phyloP scores from a whole-genome alignment of 305 asterid species.

The Ilex paraguariensis region DNA sequence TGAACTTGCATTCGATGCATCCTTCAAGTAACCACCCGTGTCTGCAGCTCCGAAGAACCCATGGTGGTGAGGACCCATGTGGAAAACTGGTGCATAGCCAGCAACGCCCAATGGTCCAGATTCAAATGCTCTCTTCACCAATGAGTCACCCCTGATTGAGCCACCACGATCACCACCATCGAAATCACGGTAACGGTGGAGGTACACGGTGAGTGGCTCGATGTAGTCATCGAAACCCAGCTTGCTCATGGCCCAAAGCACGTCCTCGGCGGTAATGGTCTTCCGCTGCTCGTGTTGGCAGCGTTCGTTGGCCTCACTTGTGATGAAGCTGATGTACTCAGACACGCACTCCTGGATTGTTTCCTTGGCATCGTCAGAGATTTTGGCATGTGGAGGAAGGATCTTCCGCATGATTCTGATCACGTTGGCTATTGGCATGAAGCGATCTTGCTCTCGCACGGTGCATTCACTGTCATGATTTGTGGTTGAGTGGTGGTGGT shows the following conservation, averaged over 20 bases:
- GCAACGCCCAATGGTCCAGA: conserved; percentile 30
- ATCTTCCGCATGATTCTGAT: conserved; percentile 85
- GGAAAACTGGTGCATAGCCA: conserved; percentile 29
- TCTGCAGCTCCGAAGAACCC: conserved; percentile 42
- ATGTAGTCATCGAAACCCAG: conserved; percentile 88
- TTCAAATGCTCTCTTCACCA: conserved; percentile 48
- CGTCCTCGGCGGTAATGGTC: conserved; percentile 93
- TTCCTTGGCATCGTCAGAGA: conserved; percentile 91
- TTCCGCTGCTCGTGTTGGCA: conserved; percentile 97
- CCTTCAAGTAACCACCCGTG: conserved; percentile 49
- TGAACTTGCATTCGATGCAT: conserved; percentile 32
- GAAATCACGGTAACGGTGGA: conserved; percentile 74
- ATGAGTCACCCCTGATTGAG: conserved; percentile 51
- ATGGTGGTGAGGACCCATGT: conserved; percentile 43
- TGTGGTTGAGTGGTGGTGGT: conserved; percentile 1
- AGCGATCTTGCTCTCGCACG: conserved; percentile 75
- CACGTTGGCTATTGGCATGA: conserved; percentile 95
- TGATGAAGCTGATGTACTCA: conserved; percentile 83
- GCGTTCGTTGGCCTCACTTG: conserved; percentile 93
- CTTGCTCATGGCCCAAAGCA: conserved; percentile 97
- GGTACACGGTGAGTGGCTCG: conserved; percentile 75
- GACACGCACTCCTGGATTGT: conserved; percentile 91
- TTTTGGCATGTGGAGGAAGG: conserved; percentile 83
- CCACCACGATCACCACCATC: conserved; percentile 82
- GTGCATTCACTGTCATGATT: conserved; percentile 43